These are phyloP conservation scores for Penicillium longicatenatum DNA, from an alignment of 495 filamentous ascomycete species.

Conservation along the genomic window DNA sequence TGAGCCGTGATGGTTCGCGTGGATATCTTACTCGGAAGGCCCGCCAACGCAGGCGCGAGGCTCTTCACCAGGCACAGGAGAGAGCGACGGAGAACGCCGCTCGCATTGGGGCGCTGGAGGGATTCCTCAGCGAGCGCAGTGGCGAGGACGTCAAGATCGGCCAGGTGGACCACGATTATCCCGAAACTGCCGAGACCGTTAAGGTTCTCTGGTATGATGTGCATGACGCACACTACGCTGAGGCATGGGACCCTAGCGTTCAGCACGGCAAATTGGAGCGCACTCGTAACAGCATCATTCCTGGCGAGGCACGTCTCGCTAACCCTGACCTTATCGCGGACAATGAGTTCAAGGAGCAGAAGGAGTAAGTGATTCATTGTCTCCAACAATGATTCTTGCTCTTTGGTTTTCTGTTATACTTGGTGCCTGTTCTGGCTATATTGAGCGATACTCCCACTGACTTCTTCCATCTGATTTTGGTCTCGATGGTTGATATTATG, in stretches of 20 bases:
- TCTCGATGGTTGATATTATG: conserved; percentile 21
- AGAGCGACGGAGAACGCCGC: conserved; percentile 35
- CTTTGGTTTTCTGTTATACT: conserved; percentile 7
- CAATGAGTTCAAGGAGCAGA: conserved; percentile 42
- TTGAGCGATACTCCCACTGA: conserved; percentile 16
- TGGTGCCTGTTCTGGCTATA: conserved; percentile 6
- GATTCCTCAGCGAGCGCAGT: conserved; percentile 26
- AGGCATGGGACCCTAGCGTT: conserved; percentile 69
- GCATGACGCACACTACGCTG: conserved; percentile 64
- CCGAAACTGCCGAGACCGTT: conserved; percentile 37
- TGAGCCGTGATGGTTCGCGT: neutral
- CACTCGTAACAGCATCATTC: conserved; percentile 39
- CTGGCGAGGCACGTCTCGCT: conserved; percentile 28
- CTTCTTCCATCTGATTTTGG: conserved; percentile 22
- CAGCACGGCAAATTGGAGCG: conserved; percentile 56
- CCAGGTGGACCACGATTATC: conserved; percentile 31
- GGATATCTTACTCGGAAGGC: conserved; percentile 27
- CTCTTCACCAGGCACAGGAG: conserved; percentile 41
- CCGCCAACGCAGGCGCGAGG: conserved; percentile 31
- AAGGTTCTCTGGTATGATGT: conserved; percentile 72
- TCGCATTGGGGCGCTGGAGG: conserved; percentile 33
- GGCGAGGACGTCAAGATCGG: conserved; percentile 34
- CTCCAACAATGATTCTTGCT: neutral
- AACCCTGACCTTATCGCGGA: conserved; percentile 44
- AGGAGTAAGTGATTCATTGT: conserved; percentile 17